phyloP scores from a whole-genome alignment of 2,329 filamentous ascomycete genomes.

The Aaosphaeria pasadenensis region DNA sequence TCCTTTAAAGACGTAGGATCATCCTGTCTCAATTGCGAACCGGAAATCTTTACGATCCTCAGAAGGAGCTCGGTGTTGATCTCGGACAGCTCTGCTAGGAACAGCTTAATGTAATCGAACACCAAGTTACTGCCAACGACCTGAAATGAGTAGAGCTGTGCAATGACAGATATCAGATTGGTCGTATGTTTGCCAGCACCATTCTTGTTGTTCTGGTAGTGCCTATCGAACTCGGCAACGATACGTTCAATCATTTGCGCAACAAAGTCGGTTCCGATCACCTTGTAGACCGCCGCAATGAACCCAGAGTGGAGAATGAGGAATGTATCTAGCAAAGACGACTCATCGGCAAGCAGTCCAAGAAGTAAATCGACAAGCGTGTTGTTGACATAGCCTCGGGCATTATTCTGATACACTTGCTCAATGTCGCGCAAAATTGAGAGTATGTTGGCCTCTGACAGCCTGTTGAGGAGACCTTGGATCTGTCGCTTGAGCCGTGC shows the following conservation, averaged over 20 bases:
- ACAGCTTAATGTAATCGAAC: conserved; percentile 84
- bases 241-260: conserved; percentile 79
- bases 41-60: conserved; percentile 75
- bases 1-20: conserved; percentile 86
- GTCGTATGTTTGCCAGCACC: conserved; percentile 56
- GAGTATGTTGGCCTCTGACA: conserved; percentile 86
- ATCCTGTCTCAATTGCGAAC: conserved; percentile 80
- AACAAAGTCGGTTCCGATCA: conserved; percentile 84
- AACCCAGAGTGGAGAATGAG: conserved; percentile 90
- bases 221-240: conserved; percentile 69
- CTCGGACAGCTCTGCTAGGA: conserved; percentile 74
- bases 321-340: conserved; percentile 80
- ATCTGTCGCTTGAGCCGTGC: conserved; percentile 72
- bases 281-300: conserved; percentile 80
- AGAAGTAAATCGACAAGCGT: conserved; percentile 75
- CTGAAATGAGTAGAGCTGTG: conserved; percentile 90
- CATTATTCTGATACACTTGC: conserved; percentile 76
- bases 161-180: conserved; percentile 79
- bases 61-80: conserved; percentile 85
- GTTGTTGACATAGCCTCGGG: conserved; percentile 84
- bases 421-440: conserved; percentile 82
- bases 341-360: conserved; percentile 74
- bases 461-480: conserved; percentile 85
- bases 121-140: conserved; percentile 78
- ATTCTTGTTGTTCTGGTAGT: conserved; percentile 50